Percentiles rank a stretch among this genome's conserved stretches.
phyloP scores from a whole-genome alignment of 345 rosid genomes.

The Populus nigra region DNA sequence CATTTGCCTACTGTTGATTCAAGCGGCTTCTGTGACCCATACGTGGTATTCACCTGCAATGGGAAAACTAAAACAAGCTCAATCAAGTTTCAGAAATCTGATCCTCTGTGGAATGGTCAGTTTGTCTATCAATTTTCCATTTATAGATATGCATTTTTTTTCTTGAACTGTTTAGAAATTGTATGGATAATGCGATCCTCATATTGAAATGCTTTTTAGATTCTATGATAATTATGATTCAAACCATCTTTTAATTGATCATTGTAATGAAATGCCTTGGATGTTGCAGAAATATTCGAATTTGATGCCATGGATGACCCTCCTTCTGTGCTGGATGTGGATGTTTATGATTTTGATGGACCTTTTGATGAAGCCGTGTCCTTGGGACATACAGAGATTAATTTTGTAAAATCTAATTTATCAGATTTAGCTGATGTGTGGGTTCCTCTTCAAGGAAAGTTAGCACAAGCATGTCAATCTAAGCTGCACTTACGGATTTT shows the following conservation, averaged over 20 bases:
- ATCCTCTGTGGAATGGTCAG: constrained; percentile 93
- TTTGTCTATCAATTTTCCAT: constrained; percentile 16
- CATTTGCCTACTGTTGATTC: constrained; percentile 89
- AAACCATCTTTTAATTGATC: constrained; percentile 9
- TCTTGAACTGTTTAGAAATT: neutral
- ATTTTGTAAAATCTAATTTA: constrained; percentile 78
- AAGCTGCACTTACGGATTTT: constrained; percentile 82
- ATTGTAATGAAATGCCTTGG: constrained; percentile 15
- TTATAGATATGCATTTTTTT: neutral
- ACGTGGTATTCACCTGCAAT: constrained; percentile 85
- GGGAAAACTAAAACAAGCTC: constrained; percentile 92
- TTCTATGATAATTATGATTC: constrained; percentile 8
- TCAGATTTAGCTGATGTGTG: constrained; percentile 89
- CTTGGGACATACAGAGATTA: constrained; percentile 77
- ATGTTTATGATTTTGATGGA: constrained; percentile 92
- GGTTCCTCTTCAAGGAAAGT: constrained; percentile 82
- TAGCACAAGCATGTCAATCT: constrained; percentile 95
- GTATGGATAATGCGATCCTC: constrained; percentile 8
- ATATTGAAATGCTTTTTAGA: neutral
- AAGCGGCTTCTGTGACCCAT: constrained; percentile 87
- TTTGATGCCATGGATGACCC: constrained; percentile 98
- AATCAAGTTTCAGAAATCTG: constrained; percentile 83
- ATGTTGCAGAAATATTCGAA: constrained; percentile 87
- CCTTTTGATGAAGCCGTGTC: constrained; percentile 89
- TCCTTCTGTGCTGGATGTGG: constrained; percentile 87